Base-by-base conservation (phyloP, 2,329 filamentous ascomycete species). In the Cladophialophora bantiana region DNA sequence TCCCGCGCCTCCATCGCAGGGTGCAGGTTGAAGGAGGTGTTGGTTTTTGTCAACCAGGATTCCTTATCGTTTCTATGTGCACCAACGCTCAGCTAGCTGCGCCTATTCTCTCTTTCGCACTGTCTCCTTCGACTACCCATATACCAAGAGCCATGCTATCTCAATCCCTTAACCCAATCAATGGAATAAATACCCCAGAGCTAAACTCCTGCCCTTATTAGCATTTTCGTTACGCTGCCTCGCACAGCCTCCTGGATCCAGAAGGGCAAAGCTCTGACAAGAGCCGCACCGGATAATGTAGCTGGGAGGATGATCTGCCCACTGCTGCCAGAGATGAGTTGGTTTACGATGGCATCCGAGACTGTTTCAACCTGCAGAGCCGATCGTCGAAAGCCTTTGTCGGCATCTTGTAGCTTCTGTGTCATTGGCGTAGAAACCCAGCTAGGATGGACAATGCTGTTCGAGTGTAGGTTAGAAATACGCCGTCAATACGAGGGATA, bases 261-360 rank as follows among this genome's bases (percentile, higher is more conserved):
- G 4, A 26, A 20, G 6, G 42, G 42, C n/a, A 20, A 4, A 2
- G 42, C n/a, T 48, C 42, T 7, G 7, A 48, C 3, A 6, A 26
- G 18, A 13, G 42, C n/a, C 18, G 42, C 42, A 10, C 13, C 26
- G n/a, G 42, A 48, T 9, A 48, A 9, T 18, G n/a, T 4, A 48
- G 42, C 6, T 12, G 67, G 67, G 26, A 69, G 35, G 42, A 53
- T 34, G 20, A 69, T 36, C 45, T 65, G 67, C 2, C 64, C 67
- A 26, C 64, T 62, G n/a, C 54, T n/a, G 9, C 55, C 35, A 13
- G 54, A 52, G n/a, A 67, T 9, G 7, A 69, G 42, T 74, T 89
- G 84, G 66, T 81, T 77, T 0, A 89, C 86, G 55, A 91, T 82
- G 6, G 79, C 83, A 72, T 90, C 86, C 0, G 88, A 88, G 15